Evolutionary conservation across 192 early-diverging fungal species (phyloP).

Genomic region (Kickxella alabastrina): DNA sequence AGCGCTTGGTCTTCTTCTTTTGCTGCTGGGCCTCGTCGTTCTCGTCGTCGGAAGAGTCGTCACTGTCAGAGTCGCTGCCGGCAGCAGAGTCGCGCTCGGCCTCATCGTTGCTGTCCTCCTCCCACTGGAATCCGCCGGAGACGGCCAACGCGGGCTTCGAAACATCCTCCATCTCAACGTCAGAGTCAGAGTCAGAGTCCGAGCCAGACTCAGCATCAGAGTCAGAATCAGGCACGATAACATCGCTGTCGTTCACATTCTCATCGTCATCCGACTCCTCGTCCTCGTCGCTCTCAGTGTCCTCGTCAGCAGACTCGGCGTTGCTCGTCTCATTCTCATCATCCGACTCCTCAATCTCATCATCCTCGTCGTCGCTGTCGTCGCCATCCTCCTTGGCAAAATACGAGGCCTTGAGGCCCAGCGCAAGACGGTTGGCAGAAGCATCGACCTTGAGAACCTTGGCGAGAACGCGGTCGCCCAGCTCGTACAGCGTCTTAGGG

Average conservation of each 20-base stretch:
- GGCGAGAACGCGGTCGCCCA: slow-evolving; percentile 83
- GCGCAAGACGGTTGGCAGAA: slow-evolving; percentile 62
- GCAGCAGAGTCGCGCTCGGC: slow-evolving; percentile 23
- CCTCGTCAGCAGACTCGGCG: slow-evolving; percentile 4
- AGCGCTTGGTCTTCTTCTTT: slow-evolving; percentile 57
- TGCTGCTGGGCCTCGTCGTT: slow-evolving; percentile 28
- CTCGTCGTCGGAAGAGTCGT: slow-evolving; percentile 16
- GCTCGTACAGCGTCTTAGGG: slow-evolving; percentile 63
- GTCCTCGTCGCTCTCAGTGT: slow-evolving; percentile 11
- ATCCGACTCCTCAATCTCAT: slow-evolving; percentile 28
- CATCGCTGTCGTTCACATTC: slow-evolving; percentile 11
- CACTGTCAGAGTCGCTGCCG: slow-evolving; percentile 33
- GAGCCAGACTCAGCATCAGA: slow-evolving; percentile 13
- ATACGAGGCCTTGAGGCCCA: slow-evolving; percentile 83
- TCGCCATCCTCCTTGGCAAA: slow-evolving; percentile 60
- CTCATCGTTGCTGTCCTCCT: slow-evolving; percentile 41
- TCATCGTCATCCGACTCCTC: slow-evolving; percentile 18
- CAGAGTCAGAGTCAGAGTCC: slow-evolving; percentile 4
- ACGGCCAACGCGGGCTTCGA: slow-evolving; percentile 28
- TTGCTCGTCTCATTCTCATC: slow-evolving; percentile 37
- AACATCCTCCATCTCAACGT: slow-evolving; percentile 16
- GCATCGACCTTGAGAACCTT: slow-evolving; percentile 71
- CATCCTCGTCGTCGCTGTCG: slow-evolving; percentile 34
- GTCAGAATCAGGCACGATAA: slow-evolving; percentile 19
- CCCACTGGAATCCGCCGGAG: slow-evolving; percentile 53